phyloP scores from a whole-genome alignment of 768 basidiomycete species.

The Calocybe indica region DNA sequence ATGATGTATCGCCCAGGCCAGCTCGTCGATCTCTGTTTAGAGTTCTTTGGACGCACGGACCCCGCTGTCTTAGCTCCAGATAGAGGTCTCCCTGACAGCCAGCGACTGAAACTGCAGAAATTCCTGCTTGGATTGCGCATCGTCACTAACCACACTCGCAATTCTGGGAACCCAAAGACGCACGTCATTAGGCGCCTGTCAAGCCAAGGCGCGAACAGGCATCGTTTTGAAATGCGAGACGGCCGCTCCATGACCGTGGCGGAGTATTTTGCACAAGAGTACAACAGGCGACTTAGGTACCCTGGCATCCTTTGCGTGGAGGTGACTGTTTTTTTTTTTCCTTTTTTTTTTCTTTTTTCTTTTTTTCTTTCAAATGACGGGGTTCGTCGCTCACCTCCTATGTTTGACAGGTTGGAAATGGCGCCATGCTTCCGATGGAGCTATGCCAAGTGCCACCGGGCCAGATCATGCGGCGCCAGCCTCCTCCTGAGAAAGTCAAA shows the following conservation, averaged over 20 bases:
- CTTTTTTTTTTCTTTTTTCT: neutral
- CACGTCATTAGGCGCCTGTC: constrained; percentile 53
- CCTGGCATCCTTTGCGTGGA: constrained; percentile 65
- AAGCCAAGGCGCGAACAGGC: constrained; percentile 36
- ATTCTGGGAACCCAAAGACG: constrained; percentile 12
- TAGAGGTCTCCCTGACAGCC: constrained; percentile 40
- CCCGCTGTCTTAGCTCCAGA: constrained; percentile 28
- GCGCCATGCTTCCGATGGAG: constrained; percentile 55
- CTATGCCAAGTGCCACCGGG: constrained; percentile 48
- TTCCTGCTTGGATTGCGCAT: constrained; percentile 33
- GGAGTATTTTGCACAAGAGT: constrained; percentile 44
- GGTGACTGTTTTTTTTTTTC: constrained; percentile 29
- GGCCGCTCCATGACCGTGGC: constrained; percentile 49
- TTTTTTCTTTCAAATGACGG: neutral
- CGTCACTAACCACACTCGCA: constrained; percentile 10
- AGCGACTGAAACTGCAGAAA: constrained; percentile 32
- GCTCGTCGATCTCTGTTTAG: constrained; percentile 52
- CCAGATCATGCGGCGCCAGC: constrained; percentile 62
- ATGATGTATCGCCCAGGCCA: constrained; percentile 68
- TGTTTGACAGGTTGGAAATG: constrained; percentile 41
- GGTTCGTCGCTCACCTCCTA: neutral
- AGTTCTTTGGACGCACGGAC: constrained; percentile 35
- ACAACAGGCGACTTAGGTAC: constrained; percentile 45
- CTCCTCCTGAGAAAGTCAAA: constrained; percentile 55
- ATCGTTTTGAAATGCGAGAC: constrained; percentile 49